phyloP scores from a whole-genome alignment of 2,329 filamentous ascomycete species.

The Stagonosporopsis vannaccii region DNA sequence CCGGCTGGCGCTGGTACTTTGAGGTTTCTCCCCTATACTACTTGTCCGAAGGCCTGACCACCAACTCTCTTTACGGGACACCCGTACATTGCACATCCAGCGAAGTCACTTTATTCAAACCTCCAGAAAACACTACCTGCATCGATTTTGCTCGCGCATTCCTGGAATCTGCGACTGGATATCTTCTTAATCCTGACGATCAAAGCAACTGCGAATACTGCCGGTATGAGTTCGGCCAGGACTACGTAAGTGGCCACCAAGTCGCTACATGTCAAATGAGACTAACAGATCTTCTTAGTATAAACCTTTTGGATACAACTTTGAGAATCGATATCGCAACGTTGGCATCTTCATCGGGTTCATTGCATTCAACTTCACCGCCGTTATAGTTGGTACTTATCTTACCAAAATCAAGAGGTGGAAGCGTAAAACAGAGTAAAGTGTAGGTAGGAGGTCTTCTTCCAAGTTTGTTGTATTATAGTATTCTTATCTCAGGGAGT shows the following conservation, averaged over 20 bases:
- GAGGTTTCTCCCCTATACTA: slow-evolving; percentile 7
- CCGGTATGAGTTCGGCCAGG: slow-evolving; percentile 4
- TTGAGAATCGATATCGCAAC: slow-evolving; percentile 1
- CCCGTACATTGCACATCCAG: slow-evolving; percentile 5
- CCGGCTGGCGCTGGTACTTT: slow-evolving; percentile 9
- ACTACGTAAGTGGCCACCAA: slow-evolving; percentile 1
- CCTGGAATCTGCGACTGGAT: not conserved
- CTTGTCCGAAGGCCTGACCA: slow-evolving; percentile 7
- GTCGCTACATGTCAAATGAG: not conserved
- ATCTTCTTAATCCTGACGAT: slow-evolving; percentile 3
- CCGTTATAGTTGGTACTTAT: slow-evolving; percentile 6
- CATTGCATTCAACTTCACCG: slow-evolving; percentile 10
- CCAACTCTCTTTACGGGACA: slow-evolving; percentile 2
- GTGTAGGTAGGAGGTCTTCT: not conserved
- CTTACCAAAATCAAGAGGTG: slow-evolving; percentile 5
- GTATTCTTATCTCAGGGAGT: not conserved
- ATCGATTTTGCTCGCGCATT: slow-evolving; percentile 2
- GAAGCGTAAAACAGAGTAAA: slow-evolving; percentile 11
- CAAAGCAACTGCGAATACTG: slow-evolving; percentile 1
- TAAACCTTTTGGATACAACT: slow-evolving; percentile 6
- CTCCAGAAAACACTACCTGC: slow-evolving; percentile 2
- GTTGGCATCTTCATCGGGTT: slow-evolving; percentile 9
- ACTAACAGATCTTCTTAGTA: slow-evolving; percentile 2
- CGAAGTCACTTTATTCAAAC: slow-evolving; percentile 1
- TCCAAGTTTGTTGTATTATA: not conserved